Evolutionary conservation across 2,329 filamentous ascomycete genomes (phyloP), one percentile per base, ranked within the genome.

Genomic region (Arthroderma sp.): DNA sequence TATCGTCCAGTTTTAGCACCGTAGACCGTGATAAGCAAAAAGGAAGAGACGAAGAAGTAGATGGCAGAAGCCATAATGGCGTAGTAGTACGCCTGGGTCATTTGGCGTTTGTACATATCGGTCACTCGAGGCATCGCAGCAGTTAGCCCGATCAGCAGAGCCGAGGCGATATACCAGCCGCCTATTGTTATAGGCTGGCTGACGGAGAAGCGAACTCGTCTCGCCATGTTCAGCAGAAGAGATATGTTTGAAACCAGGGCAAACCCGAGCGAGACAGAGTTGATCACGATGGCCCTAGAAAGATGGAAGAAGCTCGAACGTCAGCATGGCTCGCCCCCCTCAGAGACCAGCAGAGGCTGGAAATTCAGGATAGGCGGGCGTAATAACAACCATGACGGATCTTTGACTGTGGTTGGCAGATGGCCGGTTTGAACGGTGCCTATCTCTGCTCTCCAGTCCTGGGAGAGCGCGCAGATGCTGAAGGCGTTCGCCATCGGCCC

Each of bases 61-160:
- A 82, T 65, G 0, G 65, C 74, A 2, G 80, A 78, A 3, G 81
- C 81, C 57, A 81, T 79, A 55, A 81, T 77, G 1, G 74, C 81
- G 61, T 82, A 83, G 65, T 83, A 84, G 65, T 77, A 83, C 5
- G 79, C 78, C 62, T 81, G 77, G 0, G 77, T 77, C 23, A 83
- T 67, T 0, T 78, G 74, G 61, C 77, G 76, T 13, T 67, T 65
- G 13, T 68, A 68, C 19, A 70, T 68, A 9, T 72, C 67, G 6
- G 74, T 72, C 15, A 58, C 28, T n/a, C 66, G 63, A 0, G 74
- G 74, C 9, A 77, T 74, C 4, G 76, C 73, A 15, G 72, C 67
- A 2, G 81, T 73, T 8, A 82, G 73, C 2, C 71, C 73, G 28
- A 82, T 77, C 31, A 84, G 71, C 1, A 83, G 70, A 3, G 78